Percentiles rank a stretch among this genome's conserved stretches.
phyloP scores from a whole-genome alignment of 2,329 filamentous ascomycete species.

The Lasiodiplodia sp. region DNA sequence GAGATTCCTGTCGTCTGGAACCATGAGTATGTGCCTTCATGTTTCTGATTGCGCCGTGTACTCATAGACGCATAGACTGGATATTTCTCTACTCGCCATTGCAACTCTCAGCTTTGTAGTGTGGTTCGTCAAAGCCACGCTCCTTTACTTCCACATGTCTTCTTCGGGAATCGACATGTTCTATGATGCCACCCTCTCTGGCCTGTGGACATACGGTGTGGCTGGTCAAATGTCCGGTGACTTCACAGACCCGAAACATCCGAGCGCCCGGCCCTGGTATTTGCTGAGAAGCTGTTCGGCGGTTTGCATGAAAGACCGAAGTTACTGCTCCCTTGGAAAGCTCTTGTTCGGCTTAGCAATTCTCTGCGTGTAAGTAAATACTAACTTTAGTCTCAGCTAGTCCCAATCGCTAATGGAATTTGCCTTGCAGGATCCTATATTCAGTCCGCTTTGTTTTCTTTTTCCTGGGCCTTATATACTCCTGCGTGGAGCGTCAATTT shows the following conservation, averaged over 20 bases:
- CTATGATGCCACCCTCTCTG: conserved; percentile 34
- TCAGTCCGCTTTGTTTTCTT: background rate
- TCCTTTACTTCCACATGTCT: background rate
- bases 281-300: conserved; percentile 32
- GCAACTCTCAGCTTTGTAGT: background rate
- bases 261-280: conserved; percentile 35
- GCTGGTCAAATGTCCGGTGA: conserved; percentile 32
- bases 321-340: background rate
- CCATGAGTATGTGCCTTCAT: conserved; percentile 30
- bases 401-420: background rate
- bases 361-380: background rate
- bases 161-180: conserved; percentile 31
- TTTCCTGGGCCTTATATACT: background rate
- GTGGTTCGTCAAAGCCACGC: background rate
- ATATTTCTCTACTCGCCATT: background rate
- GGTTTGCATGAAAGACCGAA: background rate
- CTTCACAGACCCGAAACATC: conserved; percentile 33
- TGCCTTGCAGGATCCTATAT: background rate
- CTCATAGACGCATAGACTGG: background rate
- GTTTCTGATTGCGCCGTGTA: background rate
- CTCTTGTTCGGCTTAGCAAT: background rate
- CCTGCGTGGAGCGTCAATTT: background rate
- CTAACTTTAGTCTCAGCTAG: background rate
- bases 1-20: conserved; percentile 36
- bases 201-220: conserved; percentile 34